A percentile compares a stretch with the other conserved stretches of the same genome.
phyloP scores from a whole-genome alignment of 805 yeast genomes.

The Kazachstania viticola region DNA sequence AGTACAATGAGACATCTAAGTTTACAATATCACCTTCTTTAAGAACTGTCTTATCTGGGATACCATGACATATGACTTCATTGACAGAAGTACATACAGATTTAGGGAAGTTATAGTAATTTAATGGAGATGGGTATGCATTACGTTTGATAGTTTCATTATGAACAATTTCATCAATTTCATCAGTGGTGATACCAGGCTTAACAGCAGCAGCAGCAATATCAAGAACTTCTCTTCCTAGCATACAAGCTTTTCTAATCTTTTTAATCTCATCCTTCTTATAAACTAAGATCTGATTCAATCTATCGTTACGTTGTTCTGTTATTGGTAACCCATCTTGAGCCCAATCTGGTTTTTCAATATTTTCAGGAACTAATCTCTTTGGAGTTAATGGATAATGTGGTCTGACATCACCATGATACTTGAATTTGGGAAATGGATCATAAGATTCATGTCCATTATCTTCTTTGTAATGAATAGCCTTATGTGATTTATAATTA shows the following conservation, averaged over 20 bases:
- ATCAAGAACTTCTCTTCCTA: constrained; percentile 85
- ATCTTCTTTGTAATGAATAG: constrained; percentile 54
- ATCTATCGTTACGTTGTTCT: constrained; percentile 64
- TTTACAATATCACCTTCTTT: constrained; percentile 93
- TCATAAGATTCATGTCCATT: constrained; percentile 43
- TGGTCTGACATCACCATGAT: constrained; percentile 67
- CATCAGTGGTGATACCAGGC: constrained; percentile 92
- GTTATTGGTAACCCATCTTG: constrained; percentile 62
- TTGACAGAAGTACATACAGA: constrained; percentile 88
- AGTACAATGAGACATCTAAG: constrained; percentile 75
- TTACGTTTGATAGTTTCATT: constrained; percentile 78
- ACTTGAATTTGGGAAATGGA: constrained; percentile 75
- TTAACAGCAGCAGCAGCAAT: constrained; percentile 69
- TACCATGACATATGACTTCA: constrained; percentile 94
- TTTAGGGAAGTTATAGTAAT: constrained; percentile 89
- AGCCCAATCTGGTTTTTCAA: constrained; percentile 78
- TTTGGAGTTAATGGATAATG: constrained; percentile 69
- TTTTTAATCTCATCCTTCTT: constrained; percentile 58
- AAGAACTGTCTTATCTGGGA: constrained; percentile 80
- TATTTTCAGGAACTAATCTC: constrained; percentile 58
- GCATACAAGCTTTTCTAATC: constrained; percentile 61
- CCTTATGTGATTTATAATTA: constrained; percentile 63
- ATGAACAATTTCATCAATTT: constrained; percentile 77
- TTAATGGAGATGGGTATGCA: constrained; percentile 90
- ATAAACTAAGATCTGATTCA: constrained; percentile 52